phyloP scores from a whole-genome alignment of 148 eudicot genomes.

The Rhododendron simsii region DNA sequence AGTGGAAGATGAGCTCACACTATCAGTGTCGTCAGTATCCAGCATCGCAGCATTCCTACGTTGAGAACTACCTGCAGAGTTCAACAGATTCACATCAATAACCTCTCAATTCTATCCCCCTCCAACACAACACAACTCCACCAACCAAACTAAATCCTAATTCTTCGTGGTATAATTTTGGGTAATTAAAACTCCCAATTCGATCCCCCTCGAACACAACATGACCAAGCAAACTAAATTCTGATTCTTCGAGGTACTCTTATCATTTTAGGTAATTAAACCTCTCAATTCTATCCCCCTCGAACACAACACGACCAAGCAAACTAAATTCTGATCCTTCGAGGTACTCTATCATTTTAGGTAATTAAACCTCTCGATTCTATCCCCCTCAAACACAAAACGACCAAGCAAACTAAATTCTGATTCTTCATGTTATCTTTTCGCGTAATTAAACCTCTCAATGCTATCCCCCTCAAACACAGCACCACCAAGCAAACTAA shows the following conservation, averaged over 20 bases:
- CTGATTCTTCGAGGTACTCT: neutral
- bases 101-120: neutral
- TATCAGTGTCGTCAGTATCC: slow-evolving; percentile 76
- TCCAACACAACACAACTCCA: neutral
- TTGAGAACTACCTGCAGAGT: slow-evolving; percentile 55
- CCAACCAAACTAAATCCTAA: neutral
- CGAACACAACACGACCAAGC: neutral
- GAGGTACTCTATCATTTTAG: neutral
- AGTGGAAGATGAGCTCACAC: slow-evolving; percentile 73
- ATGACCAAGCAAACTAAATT: neutral
- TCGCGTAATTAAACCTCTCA: neutral
- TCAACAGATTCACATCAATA: neutral
- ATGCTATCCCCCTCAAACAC: neutral
- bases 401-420: neutral
- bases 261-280: neutral
- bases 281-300: neutral
- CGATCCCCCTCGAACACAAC: neutral
- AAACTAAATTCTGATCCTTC: neutral
- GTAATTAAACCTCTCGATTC: neutral
- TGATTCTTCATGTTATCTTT: neutral
- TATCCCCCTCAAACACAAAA: neutral
- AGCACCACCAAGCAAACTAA: neutral
- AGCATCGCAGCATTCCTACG: slow-evolving; percentile 73
- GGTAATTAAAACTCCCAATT: neutral
- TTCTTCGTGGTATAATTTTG: neutral